Evolutionary conservation across 169 alveolate species (phyloP).

Genomic region (Cystoisospora suis): DNA sequence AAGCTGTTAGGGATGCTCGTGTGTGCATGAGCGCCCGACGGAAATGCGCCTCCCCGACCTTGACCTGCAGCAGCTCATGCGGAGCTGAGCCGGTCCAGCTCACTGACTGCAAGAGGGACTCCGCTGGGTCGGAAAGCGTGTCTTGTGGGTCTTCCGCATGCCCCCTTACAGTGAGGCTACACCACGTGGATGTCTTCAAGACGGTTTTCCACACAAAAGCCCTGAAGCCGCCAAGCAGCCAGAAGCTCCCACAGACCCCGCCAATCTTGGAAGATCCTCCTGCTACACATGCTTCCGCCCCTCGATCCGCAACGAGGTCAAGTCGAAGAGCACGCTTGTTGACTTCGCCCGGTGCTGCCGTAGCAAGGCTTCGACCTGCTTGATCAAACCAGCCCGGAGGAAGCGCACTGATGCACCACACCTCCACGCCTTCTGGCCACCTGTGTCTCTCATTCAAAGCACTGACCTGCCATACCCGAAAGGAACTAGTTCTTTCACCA

Average conservation of each 20-base stretch:
- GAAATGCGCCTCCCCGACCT: conserved; percentile 31
- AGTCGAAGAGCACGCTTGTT: no score
- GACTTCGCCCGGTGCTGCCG: neutral
- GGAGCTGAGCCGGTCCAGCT: neutral
- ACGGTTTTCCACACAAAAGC: neutral
- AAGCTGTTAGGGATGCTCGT: conserved; percentile 42
- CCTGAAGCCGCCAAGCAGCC: neutral
- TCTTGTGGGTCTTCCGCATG: neutral
- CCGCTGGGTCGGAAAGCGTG: neutral
- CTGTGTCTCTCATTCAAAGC: no score
- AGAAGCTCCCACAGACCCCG: neutral
- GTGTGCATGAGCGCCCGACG: conserved; percentile 34
- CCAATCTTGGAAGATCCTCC: neutral
- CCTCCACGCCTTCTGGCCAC: no score
- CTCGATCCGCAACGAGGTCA: neutral
- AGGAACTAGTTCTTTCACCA: no score
- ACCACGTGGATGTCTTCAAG: neutral
- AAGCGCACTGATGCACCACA: conserved; percentile 6
- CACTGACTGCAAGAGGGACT: neutral
- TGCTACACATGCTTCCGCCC: neutral
- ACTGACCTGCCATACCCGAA: no score
- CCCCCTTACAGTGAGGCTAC: neutral
- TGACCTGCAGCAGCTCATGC: neutral
- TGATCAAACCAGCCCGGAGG: neutral
- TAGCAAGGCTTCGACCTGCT: neutral